A percentile compares a stretch with the other conserved stretches of the same genome.
Evolutionary conservation across 805 yeast species (phyloP).

Genomic region (Teunomyces lycoperdinae): DNA sequence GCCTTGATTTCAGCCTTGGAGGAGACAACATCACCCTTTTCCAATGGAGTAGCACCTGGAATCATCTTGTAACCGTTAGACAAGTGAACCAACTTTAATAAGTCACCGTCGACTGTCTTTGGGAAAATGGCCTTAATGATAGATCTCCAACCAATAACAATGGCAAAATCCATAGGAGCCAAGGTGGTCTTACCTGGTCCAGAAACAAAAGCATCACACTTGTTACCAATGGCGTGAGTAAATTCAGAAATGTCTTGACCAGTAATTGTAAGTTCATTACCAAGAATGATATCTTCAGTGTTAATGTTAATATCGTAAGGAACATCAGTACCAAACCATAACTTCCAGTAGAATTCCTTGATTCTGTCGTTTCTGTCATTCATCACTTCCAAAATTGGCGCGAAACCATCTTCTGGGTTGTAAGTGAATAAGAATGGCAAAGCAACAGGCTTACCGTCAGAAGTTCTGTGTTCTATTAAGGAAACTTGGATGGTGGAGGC

Average conservation of each 20-base stretch:
- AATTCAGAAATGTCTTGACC: slow-evolving; percentile 82
- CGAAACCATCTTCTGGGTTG: slow-evolving; percentile 86
- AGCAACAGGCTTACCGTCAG: slow-evolving; percentile 68
- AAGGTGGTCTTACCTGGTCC: slow-evolving; percentile 79
- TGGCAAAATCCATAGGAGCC: slow-evolving; percentile 99
- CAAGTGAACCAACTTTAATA: slow-evolving; percentile 88
- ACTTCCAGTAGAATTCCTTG: slow-evolving; percentile 94
- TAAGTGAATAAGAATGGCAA: slow-evolving; percentile 77
- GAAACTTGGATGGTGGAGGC: slow-evolving; percentile 59
- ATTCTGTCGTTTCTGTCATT: slow-evolving; percentile 89
- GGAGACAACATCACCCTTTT: slow-evolving; percentile 81
- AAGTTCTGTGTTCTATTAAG: slow-evolving; percentile 85
- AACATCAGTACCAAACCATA: slow-evolving; percentile 76
- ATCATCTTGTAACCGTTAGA: slow-evolving; percentile 92
- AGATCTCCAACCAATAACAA: slow-evolving; percentile 97
- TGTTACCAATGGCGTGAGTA: slow-evolving; percentile 96
- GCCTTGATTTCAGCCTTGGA: slow-evolving; percentile 83
- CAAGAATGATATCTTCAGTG: slow-evolving; percentile 67
- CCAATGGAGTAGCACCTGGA: slow-evolving; percentile 87
- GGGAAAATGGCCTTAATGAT: slow-evolving; percentile 99
- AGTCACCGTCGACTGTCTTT: slow-evolving; percentile 90
- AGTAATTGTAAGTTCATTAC: slow-evolving; percentile 65
- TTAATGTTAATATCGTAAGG: slow-evolving; percentile 70
- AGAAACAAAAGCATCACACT: slow-evolving; percentile 91
- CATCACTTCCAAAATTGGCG: slow-evolving; percentile 89